Conservation (phyloP, 441 rosid genomes). For the Theobroma grandiflorum region DNA sequence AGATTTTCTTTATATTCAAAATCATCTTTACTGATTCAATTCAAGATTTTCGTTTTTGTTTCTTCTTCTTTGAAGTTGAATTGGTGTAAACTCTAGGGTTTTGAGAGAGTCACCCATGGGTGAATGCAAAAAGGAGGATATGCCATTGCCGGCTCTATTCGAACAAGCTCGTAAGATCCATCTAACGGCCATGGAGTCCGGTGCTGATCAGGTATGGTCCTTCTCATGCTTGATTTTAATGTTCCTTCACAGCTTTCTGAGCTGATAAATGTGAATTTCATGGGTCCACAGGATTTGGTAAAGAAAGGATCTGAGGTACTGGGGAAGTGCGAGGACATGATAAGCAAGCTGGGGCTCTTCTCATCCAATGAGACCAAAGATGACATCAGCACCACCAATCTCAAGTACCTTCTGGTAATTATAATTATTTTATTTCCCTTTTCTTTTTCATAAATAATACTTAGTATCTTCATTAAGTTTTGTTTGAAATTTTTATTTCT, state of each 20-base stretch:
- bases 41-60: background rate
- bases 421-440: background rate
- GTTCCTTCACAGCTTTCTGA: conserved; percentile 18
- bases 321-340: conserved; percentile 87
- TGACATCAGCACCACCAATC: conserved; percentile 80
- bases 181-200: conserved; percentile 56
- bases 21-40: background rate
- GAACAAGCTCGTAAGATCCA: conserved; percentile 84
- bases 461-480: background rate
- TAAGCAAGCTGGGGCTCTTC: conserved; percentile 79
- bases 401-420: conserved; percentile 85
- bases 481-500: background rate
- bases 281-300: conserved; percentile 56
- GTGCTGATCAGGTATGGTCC: conserved; percentile 67
- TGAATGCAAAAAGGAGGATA: conserved; percentile 57
- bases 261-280: conserved; percentile 14
- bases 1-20: background rate
- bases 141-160: conserved; percentile 76
- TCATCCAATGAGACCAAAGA: conserved; percentile 90
- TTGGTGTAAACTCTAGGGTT: conserved; percentile 16
- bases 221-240: background rate
- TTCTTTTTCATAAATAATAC: background rate
- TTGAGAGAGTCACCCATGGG: conserved; percentile 29
- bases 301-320: conserved; percentile 72
- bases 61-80: background rate